Evolutionary conservation across 2,329 filamentous ascomycete genomes (phyloP).

Genomic region (Cercospora berteroae): DNA sequence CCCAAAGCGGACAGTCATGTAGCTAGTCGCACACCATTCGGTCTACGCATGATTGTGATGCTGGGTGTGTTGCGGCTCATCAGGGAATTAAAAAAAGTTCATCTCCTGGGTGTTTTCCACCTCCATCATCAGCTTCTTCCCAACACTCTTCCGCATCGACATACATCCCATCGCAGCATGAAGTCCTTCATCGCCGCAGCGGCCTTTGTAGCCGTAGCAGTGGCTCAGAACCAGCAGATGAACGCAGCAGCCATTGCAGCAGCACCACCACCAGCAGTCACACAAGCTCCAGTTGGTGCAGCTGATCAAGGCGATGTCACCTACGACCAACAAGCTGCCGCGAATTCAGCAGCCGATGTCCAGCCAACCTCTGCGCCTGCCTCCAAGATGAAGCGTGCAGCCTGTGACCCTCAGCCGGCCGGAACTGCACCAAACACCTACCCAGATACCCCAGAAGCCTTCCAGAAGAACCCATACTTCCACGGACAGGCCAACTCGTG

Average conservation of each 20-base stretch:
- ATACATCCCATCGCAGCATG: conserved; percentile 10
- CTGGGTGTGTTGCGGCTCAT: background rate
- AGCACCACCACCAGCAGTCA: conserved; percentile 22
- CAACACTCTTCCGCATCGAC: background rate
- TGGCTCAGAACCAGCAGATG: conserved; percentile 30
- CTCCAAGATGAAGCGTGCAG: conserved; percentile 29
- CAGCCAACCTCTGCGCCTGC: conserved; percentile 22
- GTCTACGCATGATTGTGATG: no score
- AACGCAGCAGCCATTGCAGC: conserved; percentile 27
- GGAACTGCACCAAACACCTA: conserved; percentile 34
- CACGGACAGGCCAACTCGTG: conserved; percentile 23
- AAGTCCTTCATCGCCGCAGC: conserved; percentile 23
- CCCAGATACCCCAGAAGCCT: conserved; percentile 32
- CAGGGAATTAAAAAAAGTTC: background rate
- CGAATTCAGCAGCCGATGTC: conserved; percentile 20
- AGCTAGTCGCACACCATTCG: background rate
- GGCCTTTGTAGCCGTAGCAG: conserved; percentile 26
- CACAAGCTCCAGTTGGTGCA: conserved; percentile 25
- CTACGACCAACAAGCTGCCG: conserved; percentile 23
- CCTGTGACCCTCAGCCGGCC: conserved; percentile 40
- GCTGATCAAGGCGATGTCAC: conserved; percentile 19
- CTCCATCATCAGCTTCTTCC: background rate
- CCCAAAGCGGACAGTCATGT: background rate
- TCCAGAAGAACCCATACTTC: conserved; percentile 27
- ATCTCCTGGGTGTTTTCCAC: background rate